Base-by-base conservation (phyloP, 2,329 filamentous ascomycete genomes). In the Penicillium sumatraense region DNA sequence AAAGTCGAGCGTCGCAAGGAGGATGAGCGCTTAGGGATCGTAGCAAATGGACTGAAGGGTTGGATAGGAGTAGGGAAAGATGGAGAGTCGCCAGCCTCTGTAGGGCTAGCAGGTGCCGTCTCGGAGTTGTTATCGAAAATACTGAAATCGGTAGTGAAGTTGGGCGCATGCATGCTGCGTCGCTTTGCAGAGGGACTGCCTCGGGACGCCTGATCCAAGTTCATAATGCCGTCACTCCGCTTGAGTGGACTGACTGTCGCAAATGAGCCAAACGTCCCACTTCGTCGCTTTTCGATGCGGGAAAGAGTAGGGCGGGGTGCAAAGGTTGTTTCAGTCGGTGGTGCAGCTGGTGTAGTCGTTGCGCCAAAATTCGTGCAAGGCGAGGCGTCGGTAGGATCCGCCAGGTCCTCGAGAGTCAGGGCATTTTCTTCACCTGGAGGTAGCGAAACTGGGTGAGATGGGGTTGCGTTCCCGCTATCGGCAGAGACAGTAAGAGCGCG, bases 181-280 rank as follows among this genome's bases (percentile, higher is more conserved):
- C 95, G 85, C 80, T 97, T 97, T 44, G 93, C 90, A 56, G 93
- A 90, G 0, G 95, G 93, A 68, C 90, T 97, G 63, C 90, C 90
- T 53, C 89, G 81, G 65, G 83, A 88, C 24, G 86, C 82, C 60
- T 90, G 89, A 67, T 96, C 93, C 46, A 96, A 78, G 67, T 91
- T 91, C 89, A 96, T 93, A 49, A 89, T 88, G 40, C 90, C 89
- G 77, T 98, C 93, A 69, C 89, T 93, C 65, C 95, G 87, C 81
- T 98, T 97, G 64, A 98, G 78, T 5, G 93, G 93, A 70, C 93
- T 96, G 5, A 89, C 87, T 18, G 83, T 79, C 16, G 84, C 79
- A 46, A 80, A 76, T 44, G 80, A 75, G 62, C 76, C 75, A 68
- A 81, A 75, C 46, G 69, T 77, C 20, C 75, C 75, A 61, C 76